Conservation (phyloP, 768 basidiomycete species). For the Lyophyllum decastes region DNA sequence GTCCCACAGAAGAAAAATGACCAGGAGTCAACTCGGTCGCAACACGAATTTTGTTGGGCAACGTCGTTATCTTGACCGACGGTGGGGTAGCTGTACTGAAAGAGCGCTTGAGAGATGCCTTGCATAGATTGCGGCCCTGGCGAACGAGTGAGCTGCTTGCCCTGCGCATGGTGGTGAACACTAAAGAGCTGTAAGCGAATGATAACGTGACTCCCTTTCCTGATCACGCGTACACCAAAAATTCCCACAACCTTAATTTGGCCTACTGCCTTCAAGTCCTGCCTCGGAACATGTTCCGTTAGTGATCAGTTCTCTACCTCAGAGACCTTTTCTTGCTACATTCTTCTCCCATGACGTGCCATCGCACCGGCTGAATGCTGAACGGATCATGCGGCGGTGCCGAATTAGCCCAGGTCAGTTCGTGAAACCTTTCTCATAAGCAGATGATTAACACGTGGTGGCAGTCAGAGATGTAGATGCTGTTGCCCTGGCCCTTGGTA, state of each 20-base stretch:
- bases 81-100: constrained; percentile 24
- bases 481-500: not conserved
- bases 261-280: not conserved
- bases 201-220: constrained; percentile 11
- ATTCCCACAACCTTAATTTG: not conserved
- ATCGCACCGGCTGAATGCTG: no score
- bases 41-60: constrained; percentile 90
- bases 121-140: constrained; percentile 25
- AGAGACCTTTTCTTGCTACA: not conserved
- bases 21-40: constrained; percentile 90
- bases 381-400: not conserved
- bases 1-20: constrained; percentile 91
- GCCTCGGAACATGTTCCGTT: not conserved
- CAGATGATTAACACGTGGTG: constrained; percentile 14
- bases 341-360: not conserved
- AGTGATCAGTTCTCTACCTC: not conserved
- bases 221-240: constrained; percentile 1
- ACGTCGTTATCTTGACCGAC: constrained; percentile 69
- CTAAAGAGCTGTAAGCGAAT: constrained; percentile 2
- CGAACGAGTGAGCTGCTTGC: constrained; percentile 38
- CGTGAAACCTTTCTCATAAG: constrained; percentile 10
- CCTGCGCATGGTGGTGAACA: constrained; percentile 34
- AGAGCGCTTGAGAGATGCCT: constrained; percentile 20
- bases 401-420: not conserved
- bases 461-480: not conserved